A percentile compares a stretch with the other conserved stretches of the same genome.
Conservation (phyloP, 306 rosid species). For the Purshia tridentata region DNA sequence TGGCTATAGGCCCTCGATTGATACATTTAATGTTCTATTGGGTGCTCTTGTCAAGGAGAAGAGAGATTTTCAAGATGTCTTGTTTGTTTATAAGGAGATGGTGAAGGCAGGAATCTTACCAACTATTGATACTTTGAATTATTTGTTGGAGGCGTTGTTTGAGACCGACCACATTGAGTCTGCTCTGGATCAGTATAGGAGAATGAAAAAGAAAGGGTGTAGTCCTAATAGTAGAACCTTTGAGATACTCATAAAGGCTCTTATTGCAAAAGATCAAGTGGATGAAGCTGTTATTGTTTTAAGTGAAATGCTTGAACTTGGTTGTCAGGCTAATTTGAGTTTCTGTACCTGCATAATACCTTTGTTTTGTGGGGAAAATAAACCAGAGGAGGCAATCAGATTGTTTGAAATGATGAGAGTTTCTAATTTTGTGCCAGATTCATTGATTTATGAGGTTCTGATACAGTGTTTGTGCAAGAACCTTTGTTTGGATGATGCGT, state of each 20-base stretch:
- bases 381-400: constrained; percentile 50
- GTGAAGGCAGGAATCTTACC: constrained; percentile 72
- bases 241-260: constrained; percentile 61
- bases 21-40: constrained; percentile 57
- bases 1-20: constrained; percentile 50
- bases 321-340: constrained; percentile 50
- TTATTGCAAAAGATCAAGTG: constrained; percentile 42
- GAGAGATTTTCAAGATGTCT: constrained; percentile 49
- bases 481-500: constrained; percentile 48
- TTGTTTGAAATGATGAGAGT: constrained; percentile 65
- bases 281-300: constrained; percentile 67
- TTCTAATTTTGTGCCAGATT: constrained; percentile 51
- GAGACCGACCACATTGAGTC: constrained; percentile 40
- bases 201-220: constrained; percentile 75
- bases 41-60: constrained; percentile 54
- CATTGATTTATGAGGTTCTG: constrained; percentile 44
- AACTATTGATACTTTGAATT: constrained; percentile 62
- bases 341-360: constrained; percentile 58
- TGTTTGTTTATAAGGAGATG: constrained; percentile 88
- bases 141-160: constrained; percentile 63
- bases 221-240: constrained; percentile 64
- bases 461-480: constrained; percentile 60
- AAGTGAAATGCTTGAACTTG: constrained; percentile 42
- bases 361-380: constrained; percentile 67
- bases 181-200: constrained; percentile 81